These are phyloP conservation scores for Herpetospermum pedunculosum DNA, from an alignment of 306 rosid genomes.

Conservation along the genomic window DNA sequence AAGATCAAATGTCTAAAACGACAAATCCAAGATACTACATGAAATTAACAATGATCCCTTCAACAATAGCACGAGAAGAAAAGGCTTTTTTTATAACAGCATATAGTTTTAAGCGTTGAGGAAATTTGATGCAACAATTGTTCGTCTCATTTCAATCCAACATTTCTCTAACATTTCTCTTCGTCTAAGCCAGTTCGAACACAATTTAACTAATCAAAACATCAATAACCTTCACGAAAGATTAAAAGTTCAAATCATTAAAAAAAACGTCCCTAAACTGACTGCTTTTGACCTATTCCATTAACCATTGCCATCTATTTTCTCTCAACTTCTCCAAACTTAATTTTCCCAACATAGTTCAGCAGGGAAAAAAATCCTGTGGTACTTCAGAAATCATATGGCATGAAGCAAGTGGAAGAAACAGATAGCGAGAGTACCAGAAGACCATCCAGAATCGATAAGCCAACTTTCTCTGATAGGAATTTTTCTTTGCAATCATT, in stretches of 20 bases:
- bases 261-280: background rate
- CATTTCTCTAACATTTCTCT: no score
- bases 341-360: background rate
- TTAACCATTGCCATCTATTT: background rate
- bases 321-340: background rate
- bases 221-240: background rate
- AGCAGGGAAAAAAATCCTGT: background rate
- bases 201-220: background rate
- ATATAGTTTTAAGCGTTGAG: no score
- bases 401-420: background rate
- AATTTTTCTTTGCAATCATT: background rate
- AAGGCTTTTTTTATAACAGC: no score
- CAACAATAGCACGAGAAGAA: no score
- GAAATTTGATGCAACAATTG: no score
- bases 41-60: no score
- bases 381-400: background rate
- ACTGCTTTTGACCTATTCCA: background rate
- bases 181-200: no score
- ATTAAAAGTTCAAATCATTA: background rate
- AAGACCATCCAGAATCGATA: background rate
- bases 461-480: background rate
- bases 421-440: background rate
- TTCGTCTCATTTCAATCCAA: no score
- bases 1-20: no score
- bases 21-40: no score